Percentiles rank a stretch among this genome's conserved stretches.
Evolutionary conservation across 306 rosid genomes (phyloP).

Genomic region (Astragalus membranaceus): DNA sequence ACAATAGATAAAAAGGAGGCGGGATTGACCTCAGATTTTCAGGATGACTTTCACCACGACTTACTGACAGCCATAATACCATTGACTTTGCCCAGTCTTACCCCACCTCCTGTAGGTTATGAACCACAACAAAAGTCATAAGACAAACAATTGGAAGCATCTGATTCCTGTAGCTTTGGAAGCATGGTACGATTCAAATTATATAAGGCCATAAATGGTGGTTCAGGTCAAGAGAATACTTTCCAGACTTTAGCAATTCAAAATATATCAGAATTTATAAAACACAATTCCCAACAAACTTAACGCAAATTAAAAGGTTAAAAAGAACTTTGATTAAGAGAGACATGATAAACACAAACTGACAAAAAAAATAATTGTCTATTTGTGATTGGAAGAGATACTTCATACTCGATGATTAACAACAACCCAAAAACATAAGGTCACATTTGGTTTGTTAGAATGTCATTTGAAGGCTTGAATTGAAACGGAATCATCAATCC

Average conservation of each 20-base stretch:
- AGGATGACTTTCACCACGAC: no score
- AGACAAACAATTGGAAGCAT: not conserved
- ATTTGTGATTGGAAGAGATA: no score
- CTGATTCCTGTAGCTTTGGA: not conserved
- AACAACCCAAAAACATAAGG: no score
- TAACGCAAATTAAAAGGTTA: not conserved
- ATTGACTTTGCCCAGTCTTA: no score
- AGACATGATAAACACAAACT: no score
- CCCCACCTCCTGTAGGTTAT: conserved; percentile 35
- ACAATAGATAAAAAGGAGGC: no score
- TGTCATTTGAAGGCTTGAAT: not conserved
- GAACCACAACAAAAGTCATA: not conserved
- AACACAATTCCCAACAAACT: not conserved
- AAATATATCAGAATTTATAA: not conserved
- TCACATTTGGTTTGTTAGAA: no score
- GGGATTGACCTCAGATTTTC: no score
- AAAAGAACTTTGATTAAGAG: no score
- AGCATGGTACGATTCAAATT: not conserved
- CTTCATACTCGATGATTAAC: no score
- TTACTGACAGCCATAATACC: no score
- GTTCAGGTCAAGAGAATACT: not conserved
- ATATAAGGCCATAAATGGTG: not conserved
- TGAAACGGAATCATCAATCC: not conserved
- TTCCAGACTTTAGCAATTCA: not conserved
- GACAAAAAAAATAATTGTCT: no score